Conservation (phyloP, 257 asterid species). For the Solanum habrochaites region DNA sequence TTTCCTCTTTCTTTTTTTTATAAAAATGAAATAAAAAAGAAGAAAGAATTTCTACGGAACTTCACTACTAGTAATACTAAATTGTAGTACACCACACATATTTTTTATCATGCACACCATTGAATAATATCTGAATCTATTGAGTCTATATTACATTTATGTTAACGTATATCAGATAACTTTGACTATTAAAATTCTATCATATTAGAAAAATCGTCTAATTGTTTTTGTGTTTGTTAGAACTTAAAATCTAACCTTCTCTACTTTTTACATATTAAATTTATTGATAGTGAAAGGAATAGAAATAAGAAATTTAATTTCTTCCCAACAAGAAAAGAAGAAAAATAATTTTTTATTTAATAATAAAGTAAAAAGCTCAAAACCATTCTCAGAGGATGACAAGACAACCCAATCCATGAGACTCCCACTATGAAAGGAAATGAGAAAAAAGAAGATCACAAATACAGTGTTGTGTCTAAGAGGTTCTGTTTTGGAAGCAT, state of each 20-base stretch:
- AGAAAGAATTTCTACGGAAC: too few species aligned
- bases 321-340: not conserved
- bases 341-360: not conserved
- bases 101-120: too few species aligned
- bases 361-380: constrained; percentile 27
- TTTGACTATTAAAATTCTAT: not conserved
- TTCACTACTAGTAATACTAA: too few species aligned
- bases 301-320: not conserved
- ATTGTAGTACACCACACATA: not conserved
- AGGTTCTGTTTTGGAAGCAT: constrained; percentile 30
- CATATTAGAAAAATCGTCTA: not conserved
- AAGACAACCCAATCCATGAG: constrained; percentile 40
- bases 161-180: not conserved
- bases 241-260: not conserved
- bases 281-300: not conserved
- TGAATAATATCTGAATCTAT: too few species aligned
- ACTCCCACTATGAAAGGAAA: constrained; percentile 36
- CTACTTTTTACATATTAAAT: not conserved
- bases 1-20: not conserved
- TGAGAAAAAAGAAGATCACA: not conserved
- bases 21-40: not conserved
- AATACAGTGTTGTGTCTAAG: not conserved
- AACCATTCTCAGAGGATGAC: constrained; percentile 22
- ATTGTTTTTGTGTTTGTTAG: not conserved
- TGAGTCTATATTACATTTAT: not conserved